Evolutionary conservation across 2,329 filamentous ascomycete genomes (phyloP), one percentile per base, ranked within the genome.

Genomic region (Neocucurbitaria cava): DNA sequence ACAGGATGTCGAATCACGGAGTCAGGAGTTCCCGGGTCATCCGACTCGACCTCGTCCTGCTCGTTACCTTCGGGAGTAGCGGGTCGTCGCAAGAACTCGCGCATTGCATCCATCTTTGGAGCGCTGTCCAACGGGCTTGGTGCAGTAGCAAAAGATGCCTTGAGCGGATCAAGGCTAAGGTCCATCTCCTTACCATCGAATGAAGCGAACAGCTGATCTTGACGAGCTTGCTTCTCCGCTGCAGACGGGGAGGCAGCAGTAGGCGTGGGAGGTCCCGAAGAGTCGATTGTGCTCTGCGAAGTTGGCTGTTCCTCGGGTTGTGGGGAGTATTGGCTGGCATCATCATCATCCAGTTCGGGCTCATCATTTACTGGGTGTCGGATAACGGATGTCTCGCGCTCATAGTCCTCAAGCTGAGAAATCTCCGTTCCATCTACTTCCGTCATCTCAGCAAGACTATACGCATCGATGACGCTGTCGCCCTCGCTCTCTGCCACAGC

Each of bases 1-100:
- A 91, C 75, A 2, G 87, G 86, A 68, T 93, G 90, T 58, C 91
- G 90, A 60, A 97, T 94, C 20, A 98, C 93, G 6, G 94, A 98
- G 45, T 92, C 90, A 13, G 94, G 93, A 7, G 92, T 96, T 30
- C 87, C 85, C 9, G 87, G 86, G 58, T 89, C 87, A 2, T 85
- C 83, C 0, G 84, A 82, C 28, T 83, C 79, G 36, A 81, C 81
- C 20, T 64, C 57, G 2, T 64, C 60, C 8, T 61, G 52, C 1
- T 61, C 58, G 6, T 39, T 54, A 1, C 39, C 60, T 44, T 73
- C 70, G 5, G 52, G 85, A 79, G 53, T 89, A 83, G 65, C 88
- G 82, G 69, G 90, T 31, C 72, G 64, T 44, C 65, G 64, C 39
- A 76, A 52, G 58, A 76, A 72, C 23, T 77, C 71, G n/a, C 66